Conservation (phyloP, 2,329 filamentous ascomycete genomes). For the Aspergillus sp. region DNA sequence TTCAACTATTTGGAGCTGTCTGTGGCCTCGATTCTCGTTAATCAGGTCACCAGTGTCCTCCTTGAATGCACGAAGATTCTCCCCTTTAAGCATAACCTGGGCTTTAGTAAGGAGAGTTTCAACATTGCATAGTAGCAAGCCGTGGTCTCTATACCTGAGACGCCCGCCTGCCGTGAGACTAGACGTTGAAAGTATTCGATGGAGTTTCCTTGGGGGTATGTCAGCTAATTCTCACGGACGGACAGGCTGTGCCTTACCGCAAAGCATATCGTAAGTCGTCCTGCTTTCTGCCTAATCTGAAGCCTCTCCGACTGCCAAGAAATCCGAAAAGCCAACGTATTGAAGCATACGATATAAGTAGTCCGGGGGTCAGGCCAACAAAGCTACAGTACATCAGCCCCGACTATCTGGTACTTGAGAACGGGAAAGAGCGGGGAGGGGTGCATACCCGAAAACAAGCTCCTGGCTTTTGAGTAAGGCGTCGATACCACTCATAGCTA, state of each 20-base stretch:
- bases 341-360: conserved; percentile 79
- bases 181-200: conserved; percentile 72
- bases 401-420: background rate
- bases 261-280: conserved; percentile 74
- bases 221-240: background rate
- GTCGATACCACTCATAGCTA: conserved; percentile 95
- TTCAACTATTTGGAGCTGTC: conserved; percentile 76
- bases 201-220: conserved; percentile 63
- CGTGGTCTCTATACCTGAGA: conserved; percentile 88
- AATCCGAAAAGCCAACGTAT: conserved; percentile 69
- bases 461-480: conserved; percentile 93
- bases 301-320: conserved; percentile 70
- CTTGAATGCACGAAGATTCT: conserved; percentile 78
- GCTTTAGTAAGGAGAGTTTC: conserved; percentile 75
- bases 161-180: conserved; percentile 70
- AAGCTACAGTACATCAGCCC: conserved; percentile 56
- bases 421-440: background rate
- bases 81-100: conserved; percentile 65
- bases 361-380: conserved; percentile 85
- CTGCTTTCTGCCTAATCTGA: conserved; percentile 63
- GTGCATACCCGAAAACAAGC: conserved; percentile 72
- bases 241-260: conserved; percentile 47
- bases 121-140: conserved; percentile 83
- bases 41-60: conserved; percentile 85
- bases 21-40: conserved; percentile 72